Percentiles rank a stretch among this genome's conserved stretches.
Evolutionary conservation across 495 filamentous ascomycete species (phyloP).

Genomic region (Patellaria atrata): DNA sequence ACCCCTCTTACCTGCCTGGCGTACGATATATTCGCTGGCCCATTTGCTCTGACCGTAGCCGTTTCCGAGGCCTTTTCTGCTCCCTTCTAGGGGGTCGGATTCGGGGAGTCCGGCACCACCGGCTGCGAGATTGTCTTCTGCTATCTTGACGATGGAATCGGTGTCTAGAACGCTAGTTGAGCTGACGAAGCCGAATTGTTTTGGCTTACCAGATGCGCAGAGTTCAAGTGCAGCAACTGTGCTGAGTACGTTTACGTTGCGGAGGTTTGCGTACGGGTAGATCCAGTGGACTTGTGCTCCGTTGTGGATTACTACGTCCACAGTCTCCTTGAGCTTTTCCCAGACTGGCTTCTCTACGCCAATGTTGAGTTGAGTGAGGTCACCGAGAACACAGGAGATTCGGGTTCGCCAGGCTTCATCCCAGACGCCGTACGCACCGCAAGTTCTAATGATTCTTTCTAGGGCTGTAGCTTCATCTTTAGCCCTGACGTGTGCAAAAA

Average conservation of each 20-base stretch:
- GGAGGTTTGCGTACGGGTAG: slow-evolving; percentile 60
- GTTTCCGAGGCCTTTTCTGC: slow-evolving; percentile 50
- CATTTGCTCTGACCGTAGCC: slow-evolving; percentile 92
- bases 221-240: slow-evolving; percentile 67
- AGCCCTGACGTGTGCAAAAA: slow-evolving; percentile 69
- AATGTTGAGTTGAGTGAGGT: slow-evolving; percentile 55
- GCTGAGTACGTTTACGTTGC: slow-evolving; percentile 62
- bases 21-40: slow-evolving; percentile 65
- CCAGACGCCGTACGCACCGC: slow-evolving; percentile 71
- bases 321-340: slow-evolving; percentile 46
- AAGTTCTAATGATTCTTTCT: slow-evolving; percentile 35
- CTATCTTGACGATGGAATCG: slow-evolving; percentile 61
- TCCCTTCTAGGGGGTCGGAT: slow-evolving; percentile 51
- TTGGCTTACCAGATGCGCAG: slow-evolving; percentile 62
- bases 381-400: slow-evolving; percentile 54
- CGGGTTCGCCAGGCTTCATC: slow-evolving; percentile 48
- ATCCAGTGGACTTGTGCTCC: slow-evolving; percentile 86
- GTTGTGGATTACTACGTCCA: slow-evolving; percentile 80
- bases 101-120: slow-evolving; percentile 45
- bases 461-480: slow-evolving; percentile 38
- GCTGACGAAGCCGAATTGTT: slow-evolving; percentile 69
- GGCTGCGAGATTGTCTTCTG: slow-evolving; percentile 39
- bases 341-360: slow-evolving; percentile 51
- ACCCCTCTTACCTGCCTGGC: slow-evolving; percentile 66
- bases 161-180: slow-evolving; percentile 77